Percentiles rank a stretch among this genome's conserved stretches.
These are phyloP conservation scores for Phalaenopsis hybrid DNA, from an alignment of 116 monocot species.

Conservation along the genomic window DNA sequence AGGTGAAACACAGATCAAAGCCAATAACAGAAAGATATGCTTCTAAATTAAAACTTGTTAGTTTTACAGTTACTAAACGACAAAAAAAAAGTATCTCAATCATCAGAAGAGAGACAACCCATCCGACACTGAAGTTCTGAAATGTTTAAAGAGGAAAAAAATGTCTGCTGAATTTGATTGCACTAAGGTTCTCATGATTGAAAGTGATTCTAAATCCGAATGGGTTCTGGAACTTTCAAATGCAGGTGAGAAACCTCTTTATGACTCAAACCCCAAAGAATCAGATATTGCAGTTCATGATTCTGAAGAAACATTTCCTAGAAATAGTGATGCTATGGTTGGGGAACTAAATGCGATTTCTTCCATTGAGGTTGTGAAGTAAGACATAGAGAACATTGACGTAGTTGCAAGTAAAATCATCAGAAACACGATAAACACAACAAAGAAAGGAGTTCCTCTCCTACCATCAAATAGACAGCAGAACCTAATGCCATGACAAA, in stretches of 20 bases:
- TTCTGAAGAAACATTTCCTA: neutral
- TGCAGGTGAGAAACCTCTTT: neutral
- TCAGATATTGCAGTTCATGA: neutral
- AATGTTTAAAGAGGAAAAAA: neutral
- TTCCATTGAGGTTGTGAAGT: neutral
- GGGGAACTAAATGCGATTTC: neutral
- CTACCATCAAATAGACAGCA: neutral
- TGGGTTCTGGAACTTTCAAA: neutral
- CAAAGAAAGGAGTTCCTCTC: neutral
- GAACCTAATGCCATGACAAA: neutral
- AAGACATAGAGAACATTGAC: neutral
- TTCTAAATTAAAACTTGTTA: neutral
- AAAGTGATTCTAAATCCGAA: neutral
- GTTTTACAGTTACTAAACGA: neutral
- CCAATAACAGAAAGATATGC: neutral
- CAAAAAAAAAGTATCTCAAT: neutral
- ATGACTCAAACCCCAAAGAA: conserved; percentile 6
- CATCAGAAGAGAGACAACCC: neutral
- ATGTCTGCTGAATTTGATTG: neutral
- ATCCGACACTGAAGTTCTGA: neutral
- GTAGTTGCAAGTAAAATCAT: neutral
- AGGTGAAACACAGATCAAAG: too few species aligned
- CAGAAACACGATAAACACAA: neutral
- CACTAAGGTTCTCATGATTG: neutral
- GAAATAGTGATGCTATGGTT: neutral